Base-by-base conservation (phyloP, 352 stramenopile species). In the Globisporangium yorkense region DNA sequence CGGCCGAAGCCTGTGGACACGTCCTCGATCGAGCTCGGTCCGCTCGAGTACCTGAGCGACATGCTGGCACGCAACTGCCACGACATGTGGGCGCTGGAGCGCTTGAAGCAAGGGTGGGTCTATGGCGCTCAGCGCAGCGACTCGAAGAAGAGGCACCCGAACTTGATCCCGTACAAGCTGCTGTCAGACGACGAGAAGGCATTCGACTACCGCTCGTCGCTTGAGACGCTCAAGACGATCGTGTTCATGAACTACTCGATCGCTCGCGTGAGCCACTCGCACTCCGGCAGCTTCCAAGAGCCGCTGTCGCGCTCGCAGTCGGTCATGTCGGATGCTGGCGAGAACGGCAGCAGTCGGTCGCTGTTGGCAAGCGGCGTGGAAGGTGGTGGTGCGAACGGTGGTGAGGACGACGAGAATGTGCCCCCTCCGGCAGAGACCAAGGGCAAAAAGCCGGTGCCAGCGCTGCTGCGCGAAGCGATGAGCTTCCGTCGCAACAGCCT, bases 171-270 rank as follows among this genome's bases (percentile, higher is more conserved):
- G 21, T 95, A 92, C 65, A 77, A 88, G 53, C 67, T 88, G 37
- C 73, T 95, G 7, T 89, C 84, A 2, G 70, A 76, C 41, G 80
- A 94, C 27, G 85, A 95, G 62, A 80, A 95, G 53, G 76, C 76
- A 5, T 95, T 88, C 37, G 85, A 95, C 71, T 82, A 91, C 57
- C 81, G 84, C 20, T 92, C 85, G 55, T 92, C 84, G n/a, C 74
- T 94, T 51, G 84, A 94, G 61, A 94, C 84, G 29, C 84, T 95
- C 67, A 92, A 92, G 66, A 90, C 84, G 31, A 95, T 95, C 50
- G 51, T 93, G 40, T 89, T 90, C 31, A 92, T 95, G 84, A 92
- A 95, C 64, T 93, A 92, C 68, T 68, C 77, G 21, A 89, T 95
- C 53, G 71, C 75, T 31, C 79, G 84, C 18, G 48, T 67, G 13